These are phyloP conservation scores for Dictyostelium purpureum DNA, from an alignment of 78 protist genomes.

Conservation along the genomic window DNA sequence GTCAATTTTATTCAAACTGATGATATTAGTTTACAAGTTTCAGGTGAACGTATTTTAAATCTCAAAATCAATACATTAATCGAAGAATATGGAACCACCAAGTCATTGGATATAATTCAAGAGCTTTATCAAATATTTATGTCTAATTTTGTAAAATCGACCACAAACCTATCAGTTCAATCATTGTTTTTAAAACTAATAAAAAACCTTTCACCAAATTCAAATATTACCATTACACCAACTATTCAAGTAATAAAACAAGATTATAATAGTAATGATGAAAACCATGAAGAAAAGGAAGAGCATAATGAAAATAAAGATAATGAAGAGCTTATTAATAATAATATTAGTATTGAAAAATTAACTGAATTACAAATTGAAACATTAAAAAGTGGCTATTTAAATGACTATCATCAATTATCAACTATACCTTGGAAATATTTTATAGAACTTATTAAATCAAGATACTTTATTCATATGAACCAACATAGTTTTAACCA, in stretches of 20 bases:
- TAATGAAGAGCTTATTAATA: background rate
- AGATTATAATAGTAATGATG: no score
- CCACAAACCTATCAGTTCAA: slow-evolving; percentile 53
- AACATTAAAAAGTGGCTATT: background rate
- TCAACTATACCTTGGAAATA: background rate
- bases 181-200: slow-evolving; percentile 55
- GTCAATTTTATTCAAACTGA: slow-evolving; percentile 62
- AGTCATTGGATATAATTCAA: slow-evolving; percentile 43
- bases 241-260: background rate
- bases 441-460: slow-evolving; percentile 9
- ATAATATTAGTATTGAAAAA: background rate
- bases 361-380: background rate
- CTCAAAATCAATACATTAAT: slow-evolving; percentile 10
- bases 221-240: background rate
- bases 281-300: background rate
- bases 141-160: slow-evolving; percentile 48
- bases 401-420: background rate
- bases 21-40: slow-evolving; percentile 50
- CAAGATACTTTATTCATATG: background rate
- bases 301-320: background rate
- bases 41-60: slow-evolving; percentile 58
- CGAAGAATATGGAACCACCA: background rate
- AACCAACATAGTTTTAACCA: slow-evolving; percentile 40
- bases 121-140: slow-evolving; percentile 37
- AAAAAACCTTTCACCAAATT: slow-evolving; percentile 39